These are phyloP conservation scores for Orobanche coerulescens DNA, from an alignment of 257 asterid species.

Conservation along the genomic window DNA sequence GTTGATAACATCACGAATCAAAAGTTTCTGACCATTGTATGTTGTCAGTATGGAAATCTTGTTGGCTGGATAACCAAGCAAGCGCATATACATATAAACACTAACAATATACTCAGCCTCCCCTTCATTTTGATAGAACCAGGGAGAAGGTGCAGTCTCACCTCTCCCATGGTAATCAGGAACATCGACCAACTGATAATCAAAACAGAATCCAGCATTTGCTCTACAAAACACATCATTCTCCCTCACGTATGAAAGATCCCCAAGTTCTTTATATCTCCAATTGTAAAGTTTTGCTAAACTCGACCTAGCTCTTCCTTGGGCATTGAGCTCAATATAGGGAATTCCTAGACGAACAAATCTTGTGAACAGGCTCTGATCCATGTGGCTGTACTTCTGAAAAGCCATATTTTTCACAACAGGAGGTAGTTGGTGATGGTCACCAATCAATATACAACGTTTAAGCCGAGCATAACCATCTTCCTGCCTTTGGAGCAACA, in stretches of 20 bases:
- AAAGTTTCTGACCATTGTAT: constrained; percentile 94
- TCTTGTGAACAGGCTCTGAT: constrained; percentile 95
- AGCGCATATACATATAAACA: constrained; percentile 90
- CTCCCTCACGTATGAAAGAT: constrained; percentile 74
- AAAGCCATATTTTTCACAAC: constrained; percentile 99
- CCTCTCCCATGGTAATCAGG: constrained; percentile 92
- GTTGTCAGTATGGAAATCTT: constrained; percentile 94
- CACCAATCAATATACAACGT: constrained; percentile 96
- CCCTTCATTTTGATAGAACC: constrained; percentile 99
- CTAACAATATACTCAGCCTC: constrained; percentile 97
- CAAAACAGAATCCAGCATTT: constrained; percentile 82
- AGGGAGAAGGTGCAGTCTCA: constrained; percentile 96
- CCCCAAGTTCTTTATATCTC: constrained; percentile 96
- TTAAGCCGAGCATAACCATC: constrained; percentile 98
- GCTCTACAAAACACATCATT: constrained; percentile 59
- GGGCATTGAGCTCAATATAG: constrained; percentile 94
- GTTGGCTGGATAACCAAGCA: constrained; percentile 91
- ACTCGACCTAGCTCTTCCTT: constrained; percentile 97
- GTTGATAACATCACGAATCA: constrained; percentile 91
- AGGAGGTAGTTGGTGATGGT: constrained; percentile 98
- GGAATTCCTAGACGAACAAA: constrained; percentile 95
- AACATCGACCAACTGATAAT: constrained; percentile 88
- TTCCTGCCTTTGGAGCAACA: constrained; percentile 99
- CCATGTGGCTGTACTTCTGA: constrained; percentile 99
- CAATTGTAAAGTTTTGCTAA: constrained; percentile 92